Conservation (phyloP, 2,329 filamentous ascomycete genomes). For the Cephalotrichum gorgonifer region DNA sequence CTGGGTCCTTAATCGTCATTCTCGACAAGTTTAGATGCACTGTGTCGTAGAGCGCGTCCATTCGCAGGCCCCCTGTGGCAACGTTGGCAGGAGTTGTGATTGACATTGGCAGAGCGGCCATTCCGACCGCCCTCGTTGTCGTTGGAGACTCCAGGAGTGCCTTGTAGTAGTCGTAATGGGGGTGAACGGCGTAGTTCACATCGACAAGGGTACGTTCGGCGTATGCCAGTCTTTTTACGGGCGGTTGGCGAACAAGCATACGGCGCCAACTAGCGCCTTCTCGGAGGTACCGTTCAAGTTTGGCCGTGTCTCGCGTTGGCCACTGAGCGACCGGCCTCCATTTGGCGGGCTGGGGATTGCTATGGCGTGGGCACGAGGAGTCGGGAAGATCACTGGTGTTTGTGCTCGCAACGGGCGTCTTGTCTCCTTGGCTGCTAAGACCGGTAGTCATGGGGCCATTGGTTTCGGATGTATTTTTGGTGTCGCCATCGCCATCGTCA, state of each 20-base stretch:
- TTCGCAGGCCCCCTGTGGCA: conserved; percentile 6
- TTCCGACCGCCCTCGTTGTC: not conserved
- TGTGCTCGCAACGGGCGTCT: not conserved
- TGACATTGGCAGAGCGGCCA: not conserved
- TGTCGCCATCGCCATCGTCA: not conserved
- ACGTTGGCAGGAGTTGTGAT: conserved; percentile 3
- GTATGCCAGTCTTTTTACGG: conserved; percentile 2
- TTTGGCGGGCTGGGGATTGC: not conserved
- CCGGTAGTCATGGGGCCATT: not conserved
- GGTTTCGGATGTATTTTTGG: not conserved
- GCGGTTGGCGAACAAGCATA: conserved; percentile 13
- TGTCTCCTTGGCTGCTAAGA: not conserved
- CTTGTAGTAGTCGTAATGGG: conserved; percentile 4
- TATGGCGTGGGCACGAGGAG: not conserved
- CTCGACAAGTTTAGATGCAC: conserved; percentile 5
- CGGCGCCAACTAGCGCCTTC: conserved; percentile 12
- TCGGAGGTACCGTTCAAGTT: conserved; percentile 7
- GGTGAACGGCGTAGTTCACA: conserved; percentile 2
- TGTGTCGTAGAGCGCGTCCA: conserved; percentile 11
- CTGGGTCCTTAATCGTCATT: conserved; percentile 1
- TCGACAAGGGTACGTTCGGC: conserved; percentile 2
- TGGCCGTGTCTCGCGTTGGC: not conserved
- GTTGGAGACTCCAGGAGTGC: not conserved
- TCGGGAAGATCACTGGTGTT: not conserved
- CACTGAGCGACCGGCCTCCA: not conserved